Conservation (phyloP, 2,329 filamentous ascomycete species). For the Fusarium sterilihyphosum region DNA sequence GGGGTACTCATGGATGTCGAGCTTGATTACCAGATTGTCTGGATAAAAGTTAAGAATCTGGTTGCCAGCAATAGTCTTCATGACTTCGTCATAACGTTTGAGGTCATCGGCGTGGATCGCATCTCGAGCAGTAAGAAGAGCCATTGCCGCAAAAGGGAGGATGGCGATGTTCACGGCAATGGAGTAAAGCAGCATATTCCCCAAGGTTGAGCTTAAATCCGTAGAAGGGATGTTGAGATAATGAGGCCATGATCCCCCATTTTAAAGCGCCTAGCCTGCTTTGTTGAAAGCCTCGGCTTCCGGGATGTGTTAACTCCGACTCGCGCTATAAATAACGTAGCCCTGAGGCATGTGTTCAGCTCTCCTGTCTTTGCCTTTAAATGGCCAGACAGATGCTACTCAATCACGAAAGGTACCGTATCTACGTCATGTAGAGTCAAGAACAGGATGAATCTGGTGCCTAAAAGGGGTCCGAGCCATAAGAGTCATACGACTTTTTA, state of each 20-base stretch:
- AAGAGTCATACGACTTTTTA: accelerated
- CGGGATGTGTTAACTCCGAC: accelerated
- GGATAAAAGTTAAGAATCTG: neutral
- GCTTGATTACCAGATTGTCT: neutral
- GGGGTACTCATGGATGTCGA: neutral
- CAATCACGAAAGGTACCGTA: accelerated
- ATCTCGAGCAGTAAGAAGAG: neutral
- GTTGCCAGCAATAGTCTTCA: neutral
- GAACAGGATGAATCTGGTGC: no score
- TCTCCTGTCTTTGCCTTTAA: no score
- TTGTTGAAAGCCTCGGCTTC: neutral
- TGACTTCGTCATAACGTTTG: neutral
- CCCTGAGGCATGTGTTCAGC: accelerated
- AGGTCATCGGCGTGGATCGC: neutral
- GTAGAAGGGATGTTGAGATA: no score
- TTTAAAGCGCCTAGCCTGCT: accelerated
- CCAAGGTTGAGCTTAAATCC: accelerated
- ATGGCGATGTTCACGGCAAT: accelerated
- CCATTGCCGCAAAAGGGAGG: neutral
- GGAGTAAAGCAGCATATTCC: neutral
- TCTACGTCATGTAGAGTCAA: neutral
- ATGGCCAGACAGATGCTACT: neutral
- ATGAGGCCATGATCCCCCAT: no score
- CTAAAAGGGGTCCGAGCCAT: accelerated
- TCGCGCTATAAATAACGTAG: neutral